These are phyloP conservation scores for Candida ponderosae DNA, from an alignment of 805 yeast species.

Conservation along the genomic window DNA sequence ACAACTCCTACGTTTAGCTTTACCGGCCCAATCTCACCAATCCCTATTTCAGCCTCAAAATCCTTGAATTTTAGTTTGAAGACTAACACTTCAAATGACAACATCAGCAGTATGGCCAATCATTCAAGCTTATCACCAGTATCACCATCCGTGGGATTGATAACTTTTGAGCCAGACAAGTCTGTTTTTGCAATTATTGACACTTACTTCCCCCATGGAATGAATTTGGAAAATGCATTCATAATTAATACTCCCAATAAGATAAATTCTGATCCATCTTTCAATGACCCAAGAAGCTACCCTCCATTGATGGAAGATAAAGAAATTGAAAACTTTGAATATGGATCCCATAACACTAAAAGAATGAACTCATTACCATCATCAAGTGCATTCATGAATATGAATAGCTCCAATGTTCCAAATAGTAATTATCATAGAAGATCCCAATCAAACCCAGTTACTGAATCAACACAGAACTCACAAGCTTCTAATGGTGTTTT, in stretches of 20 bases:
- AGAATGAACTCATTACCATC: conserved; percentile 13
- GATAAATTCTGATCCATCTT: conserved; percentile 3
- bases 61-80: too few relatives aligned
- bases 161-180: conserved; percentile 50
- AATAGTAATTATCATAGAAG: conserved; percentile 8
- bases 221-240: conserved; percentile 59
- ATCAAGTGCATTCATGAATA: conserved; percentile 1
- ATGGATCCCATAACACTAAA: conserved; percentile 5
- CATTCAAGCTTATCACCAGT: conserved; percentile 7
- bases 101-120: background rate
- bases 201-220: conserved; percentile 55
- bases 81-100: too few relatives aligned
- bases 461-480: conserved; percentile 12
- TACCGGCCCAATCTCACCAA: conserved; percentile 18
- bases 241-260: conserved; percentile 39
- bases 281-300: conserved; percentile 1
- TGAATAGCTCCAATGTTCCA: conserved; percentile 6
- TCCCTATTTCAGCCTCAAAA: conserved; percentile 13
- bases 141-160: conserved; percentile 6
- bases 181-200: conserved; percentile 52
- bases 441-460: conserved; percentile 16
- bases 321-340: too few relatives aligned
- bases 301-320: conserved; percentile 5
- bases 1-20: conserved; percentile 7
- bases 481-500: too few relatives aligned